Conservation (phyloP, 1,284 basidiomycete species). For the Sporisorium graminicola region DNA sequence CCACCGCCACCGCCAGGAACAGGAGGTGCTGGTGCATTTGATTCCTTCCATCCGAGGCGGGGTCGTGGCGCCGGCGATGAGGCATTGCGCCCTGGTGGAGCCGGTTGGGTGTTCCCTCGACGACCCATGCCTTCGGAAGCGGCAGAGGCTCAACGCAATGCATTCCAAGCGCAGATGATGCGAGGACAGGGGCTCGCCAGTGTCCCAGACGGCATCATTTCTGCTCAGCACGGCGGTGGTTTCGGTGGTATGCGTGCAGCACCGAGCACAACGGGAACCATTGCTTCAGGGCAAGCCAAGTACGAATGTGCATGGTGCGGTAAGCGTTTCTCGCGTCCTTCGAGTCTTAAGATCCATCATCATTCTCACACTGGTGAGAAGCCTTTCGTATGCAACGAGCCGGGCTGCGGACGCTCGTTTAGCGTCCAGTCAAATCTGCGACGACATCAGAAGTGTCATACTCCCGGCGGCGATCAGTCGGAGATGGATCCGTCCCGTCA, state of each 20-base stretch:
- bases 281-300: slow-evolving; percentile 56
- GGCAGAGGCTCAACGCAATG: slow-evolving; percentile 43
- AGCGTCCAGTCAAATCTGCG: slow-evolving; percentile 67
- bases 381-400: slow-evolving; percentile 63
- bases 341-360: slow-evolving; percentile 66
- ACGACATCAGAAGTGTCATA: slow-evolving; percentile 65
- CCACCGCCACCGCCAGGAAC: slow-evolving; percentile 40
- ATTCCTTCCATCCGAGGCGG: slow-evolving; percentile 50
- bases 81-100: slow-evolving; percentile 34
- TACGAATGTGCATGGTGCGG: slow-evolving; percentile 66
- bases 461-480: slow-evolving; percentile 39
- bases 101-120: slow-evolving; percentile 52
- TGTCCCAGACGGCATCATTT: slow-evolving; percentile 45
- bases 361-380: slow-evolving; percentile 68
- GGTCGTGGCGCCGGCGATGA: slow-evolving; percentile 45
- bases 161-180: slow-evolving; percentile 49
- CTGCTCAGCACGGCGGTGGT: slow-evolving; percentile 34
- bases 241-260: slow-evolving; percentile 37
- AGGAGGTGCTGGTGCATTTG: slow-evolving; percentile 27
- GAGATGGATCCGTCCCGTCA: slow-evolving; percentile 32
- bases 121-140: slow-evolving; percentile 38
- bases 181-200: slow-evolving; percentile 37
- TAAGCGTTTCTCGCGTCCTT: slow-evolving; percentile 66
- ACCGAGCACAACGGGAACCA: slow-evolving; percentile 39
- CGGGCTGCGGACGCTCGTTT: slow-evolving; percentile 65